Base-by-base conservation (phyloP, 495 filamentous ascomycete genomes). In the Pyrenula aspistea region DNA sequence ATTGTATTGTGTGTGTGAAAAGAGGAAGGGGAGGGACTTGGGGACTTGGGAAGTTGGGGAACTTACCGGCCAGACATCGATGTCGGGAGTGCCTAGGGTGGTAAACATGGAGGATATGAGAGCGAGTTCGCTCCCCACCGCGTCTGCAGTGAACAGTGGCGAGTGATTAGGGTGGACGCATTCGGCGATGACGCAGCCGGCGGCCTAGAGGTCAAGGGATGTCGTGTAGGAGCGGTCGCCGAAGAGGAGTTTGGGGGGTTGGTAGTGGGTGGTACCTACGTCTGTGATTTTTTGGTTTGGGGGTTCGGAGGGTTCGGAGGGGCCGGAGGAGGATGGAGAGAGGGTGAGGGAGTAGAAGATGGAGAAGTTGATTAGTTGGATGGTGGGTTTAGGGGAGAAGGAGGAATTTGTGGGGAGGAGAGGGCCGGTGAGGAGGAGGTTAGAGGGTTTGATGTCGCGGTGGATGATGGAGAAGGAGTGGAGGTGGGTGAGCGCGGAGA, bases 351-450 rank as follows among this genome's bases (percentile, higher is more conserved):
- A 81, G 87, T 87, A 96, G 4, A 91, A 81, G 42, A 91, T 92
- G 20, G 93, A 93, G 71, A 98, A 97, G 69, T 98, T 94, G 15
- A 86, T 82, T 20, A 98, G 73, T n/a, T n/a, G n/a, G n/a, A n/a
- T n/a, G n/a, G n/a, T n/a, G n/a, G n/a, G n/a, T n/a, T n/a, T n/a
- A n/a, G n/a, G n/a, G n/a, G n/a, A n/a, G n/a, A n/a, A n/a, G n/a
- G n/a, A n/a, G n/a, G n/a, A n/a, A n/a, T n/a, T n/a, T n/a, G n/a
- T n/a, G n/a, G n/a, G n/a, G 53, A 82, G 85, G 2, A 87, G 87
- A 1, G 86, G 83, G 1, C 88, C 86, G n/a, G 75, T 67, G 58
- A 96, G 77, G 36, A 97, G 73, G 53, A 98, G 80, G 60, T 95
- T 94, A 1, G 89, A 86, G 3, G 93, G 91, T 65, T 98, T 98